phyloP scores from a whole-genome alignment of 2,329 filamentous ascomycete genomes.

The Sclerotinia spermophila region DNA sequence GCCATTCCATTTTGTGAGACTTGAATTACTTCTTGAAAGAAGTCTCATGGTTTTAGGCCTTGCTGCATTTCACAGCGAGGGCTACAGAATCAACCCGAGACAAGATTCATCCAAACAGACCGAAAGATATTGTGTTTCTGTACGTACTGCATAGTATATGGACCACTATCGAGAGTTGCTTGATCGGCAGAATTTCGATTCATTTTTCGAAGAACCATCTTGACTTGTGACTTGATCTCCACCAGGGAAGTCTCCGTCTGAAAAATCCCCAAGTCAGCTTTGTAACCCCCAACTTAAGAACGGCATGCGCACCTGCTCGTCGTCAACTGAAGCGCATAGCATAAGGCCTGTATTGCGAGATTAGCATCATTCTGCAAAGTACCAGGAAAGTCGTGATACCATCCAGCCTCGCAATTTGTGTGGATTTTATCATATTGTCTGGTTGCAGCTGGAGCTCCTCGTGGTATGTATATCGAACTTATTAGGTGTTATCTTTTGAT shows the following conservation, averaged over 20 bases:
- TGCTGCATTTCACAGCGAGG: neutral
- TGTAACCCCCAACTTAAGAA: constrained; percentile 1
- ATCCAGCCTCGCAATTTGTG: constrained; percentile 90
- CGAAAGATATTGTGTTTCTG: neutral
- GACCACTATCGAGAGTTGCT: constrained; percentile 82
- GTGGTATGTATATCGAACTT: neutral
- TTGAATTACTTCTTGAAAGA: neutral
- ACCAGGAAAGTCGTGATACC: constrained; percentile 49
- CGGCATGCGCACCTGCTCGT: constrained; percentile 61
- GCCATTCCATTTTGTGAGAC: neutral
- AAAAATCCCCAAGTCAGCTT: constrained; percentile 20
- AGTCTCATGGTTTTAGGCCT: neutral
- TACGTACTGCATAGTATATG: constrained; percentile 82
- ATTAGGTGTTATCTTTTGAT: neutral
- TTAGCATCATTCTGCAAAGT: neutral
- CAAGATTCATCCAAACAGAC: neutral
- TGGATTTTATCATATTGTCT: constrained; percentile 68
- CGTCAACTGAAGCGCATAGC: constrained; percentile 91
- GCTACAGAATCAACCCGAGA: neutral
- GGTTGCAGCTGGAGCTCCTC: constrained; percentile 5
- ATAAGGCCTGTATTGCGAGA: constrained; percentile 66
- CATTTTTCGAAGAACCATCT: constrained; percentile 83
- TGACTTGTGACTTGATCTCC: constrained; percentile 87
- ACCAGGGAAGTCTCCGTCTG: constrained; percentile 70
- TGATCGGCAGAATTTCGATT: constrained; percentile 86